These are phyloP conservation scores for Yamadazyma atmosphaerica DNA, from an alignment of 1,139 yeast genomes.

Conservation along the genomic window DNA sequence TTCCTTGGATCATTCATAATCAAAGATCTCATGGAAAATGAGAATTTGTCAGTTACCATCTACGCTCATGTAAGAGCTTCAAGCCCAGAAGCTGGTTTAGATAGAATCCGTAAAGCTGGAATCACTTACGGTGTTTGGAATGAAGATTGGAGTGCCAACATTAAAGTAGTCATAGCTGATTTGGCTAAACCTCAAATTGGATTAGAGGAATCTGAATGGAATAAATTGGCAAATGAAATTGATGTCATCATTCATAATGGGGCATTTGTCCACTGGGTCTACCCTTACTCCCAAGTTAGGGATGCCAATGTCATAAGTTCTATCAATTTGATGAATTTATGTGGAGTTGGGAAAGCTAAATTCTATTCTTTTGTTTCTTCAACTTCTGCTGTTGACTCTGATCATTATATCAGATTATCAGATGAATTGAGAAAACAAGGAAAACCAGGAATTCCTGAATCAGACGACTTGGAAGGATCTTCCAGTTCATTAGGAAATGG, in stretches of 20 bases:
- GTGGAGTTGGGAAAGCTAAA: constrained; percentile 81
- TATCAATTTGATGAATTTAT: constrained; percentile 77
- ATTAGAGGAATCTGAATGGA: constrained; percentile 58
- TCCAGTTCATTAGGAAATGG: constrained; percentile 83
- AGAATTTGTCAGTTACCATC: constrained; percentile 50
- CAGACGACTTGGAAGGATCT: constrained; percentile 82
- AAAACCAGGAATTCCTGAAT: constrained; percentile 70
- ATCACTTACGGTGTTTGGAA: constrained; percentile 86
- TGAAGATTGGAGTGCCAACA: constrained; percentile 53
- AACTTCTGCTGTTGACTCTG: constrained; percentile 88
- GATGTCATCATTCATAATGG: constrained; percentile 95
- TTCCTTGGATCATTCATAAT: constrained; percentile 90
- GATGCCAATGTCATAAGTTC: constrained; percentile 94
- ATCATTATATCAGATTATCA: constrained; percentile 73
- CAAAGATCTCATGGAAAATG: constrained; percentile 63
- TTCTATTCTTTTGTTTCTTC: constrained; percentile 90
- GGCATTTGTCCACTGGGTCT: constrained; percentile 98
- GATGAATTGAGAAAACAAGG: constrained; percentile 69
- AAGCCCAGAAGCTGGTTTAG: constrained; percentile 64
- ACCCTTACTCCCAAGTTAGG: constrained; percentile 85
- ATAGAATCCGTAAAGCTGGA: constrained; percentile 76
- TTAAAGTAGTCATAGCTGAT: constrained; percentile 82
- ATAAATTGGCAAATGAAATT: constrained; percentile 50
- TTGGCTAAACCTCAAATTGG: constrained; percentile 75
- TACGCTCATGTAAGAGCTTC: constrained; percentile 92